These are phyloP conservation scores for Domatiomyces catenatus DNA, from an alignment of 2,329 filamentous ascomycete genomes.

Conservation along the genomic window DNA sequence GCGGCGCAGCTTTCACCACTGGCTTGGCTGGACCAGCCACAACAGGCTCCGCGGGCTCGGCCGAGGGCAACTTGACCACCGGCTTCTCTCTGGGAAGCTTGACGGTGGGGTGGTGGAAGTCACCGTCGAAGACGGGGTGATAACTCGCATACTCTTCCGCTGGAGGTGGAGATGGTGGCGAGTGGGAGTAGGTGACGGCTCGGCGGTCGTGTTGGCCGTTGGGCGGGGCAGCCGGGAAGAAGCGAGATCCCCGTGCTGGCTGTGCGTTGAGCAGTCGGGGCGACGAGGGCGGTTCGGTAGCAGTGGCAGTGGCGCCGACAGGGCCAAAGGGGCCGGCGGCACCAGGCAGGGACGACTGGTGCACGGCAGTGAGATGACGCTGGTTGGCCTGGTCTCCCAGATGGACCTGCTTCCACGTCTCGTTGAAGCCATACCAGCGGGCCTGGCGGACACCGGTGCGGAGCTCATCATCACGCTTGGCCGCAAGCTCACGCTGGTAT, in stretches of 20 bases:
- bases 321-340: conserved; percentile 24
- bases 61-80: conserved; percentile 58
- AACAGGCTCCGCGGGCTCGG: conserved; percentile 1
- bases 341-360: conserved; percentile 22
- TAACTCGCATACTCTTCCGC: conserved; percentile 39
- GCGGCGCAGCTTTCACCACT: conserved; percentile 12
- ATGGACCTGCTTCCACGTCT: conserved; percentile 33
- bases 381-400: conserved; percentile 26
- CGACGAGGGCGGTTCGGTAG: conserved; percentile 22
- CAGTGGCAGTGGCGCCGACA: conserved; percentile 22
- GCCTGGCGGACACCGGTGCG: conserved; percentile 3
- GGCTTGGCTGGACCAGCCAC: conserved; percentile 6
- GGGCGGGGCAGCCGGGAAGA: conserved; percentile 26
- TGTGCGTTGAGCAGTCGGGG: conserved; percentile 23
- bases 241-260: conserved; percentile 31
- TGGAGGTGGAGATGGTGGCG: conserved; percentile 37
- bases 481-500: conserved; percentile 25
- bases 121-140: conserved; percentile 41
- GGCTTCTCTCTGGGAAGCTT: conserved; percentile 48
- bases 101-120: conserved; percentile 37
- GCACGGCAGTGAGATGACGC: conserved; percentile 25
- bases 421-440: conserved; percentile 19
- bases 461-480: conserved; percentile 21
- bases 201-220: conserved; percentile 21
- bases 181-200: conserved; percentile 20